These are phyloP conservation scores for Trapa incisa DNA, from an alignment of 345 rosid species.

Conservation along the genomic window DNA sequence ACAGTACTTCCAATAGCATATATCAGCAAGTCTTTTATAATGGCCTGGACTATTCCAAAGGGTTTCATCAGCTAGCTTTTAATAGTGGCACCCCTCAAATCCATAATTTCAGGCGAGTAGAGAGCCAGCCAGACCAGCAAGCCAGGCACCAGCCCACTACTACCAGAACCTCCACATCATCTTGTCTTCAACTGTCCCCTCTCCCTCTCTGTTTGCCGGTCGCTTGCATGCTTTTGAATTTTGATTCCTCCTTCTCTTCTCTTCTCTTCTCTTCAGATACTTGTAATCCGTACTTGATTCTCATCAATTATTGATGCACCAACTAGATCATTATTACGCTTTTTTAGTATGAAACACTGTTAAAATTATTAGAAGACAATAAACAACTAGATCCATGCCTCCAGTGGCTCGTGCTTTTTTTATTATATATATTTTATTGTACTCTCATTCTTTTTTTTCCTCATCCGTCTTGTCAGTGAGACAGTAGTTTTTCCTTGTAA, in stretches of 20 bases:
- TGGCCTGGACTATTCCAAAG: not conserved
- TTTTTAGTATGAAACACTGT: too few species aligned
- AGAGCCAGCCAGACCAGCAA: not conserved
- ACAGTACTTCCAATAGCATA: not conserved
- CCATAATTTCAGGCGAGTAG: not conserved
- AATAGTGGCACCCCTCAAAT: not conserved
- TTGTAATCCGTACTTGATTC: not conserved
- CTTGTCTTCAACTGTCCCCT: not conserved
- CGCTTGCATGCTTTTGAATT: not conserved
- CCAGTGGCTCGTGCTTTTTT: too few species aligned
- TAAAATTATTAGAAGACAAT: too few species aligned
- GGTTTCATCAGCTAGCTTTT: not conserved
- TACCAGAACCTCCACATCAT: slow-evolving; percentile 5
- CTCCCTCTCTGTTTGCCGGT: not conserved
- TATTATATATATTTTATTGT: too few species aligned
- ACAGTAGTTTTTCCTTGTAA: too few species aligned
- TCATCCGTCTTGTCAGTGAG: too few species aligned
- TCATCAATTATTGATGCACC: not conserved
- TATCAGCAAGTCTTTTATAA: not conserved
- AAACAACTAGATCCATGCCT: too few species aligned
- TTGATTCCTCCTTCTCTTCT: not conserved
- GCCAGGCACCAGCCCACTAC: not conserved
- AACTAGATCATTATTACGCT: not conserved
- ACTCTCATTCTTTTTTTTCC: too few species aligned
- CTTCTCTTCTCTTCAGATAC: not conserved